These are phyloP conservation scores for Barnettozyma wickerhamii DNA, from an alignment of 805 yeast genomes.

Conservation along the genomic window DNA sequence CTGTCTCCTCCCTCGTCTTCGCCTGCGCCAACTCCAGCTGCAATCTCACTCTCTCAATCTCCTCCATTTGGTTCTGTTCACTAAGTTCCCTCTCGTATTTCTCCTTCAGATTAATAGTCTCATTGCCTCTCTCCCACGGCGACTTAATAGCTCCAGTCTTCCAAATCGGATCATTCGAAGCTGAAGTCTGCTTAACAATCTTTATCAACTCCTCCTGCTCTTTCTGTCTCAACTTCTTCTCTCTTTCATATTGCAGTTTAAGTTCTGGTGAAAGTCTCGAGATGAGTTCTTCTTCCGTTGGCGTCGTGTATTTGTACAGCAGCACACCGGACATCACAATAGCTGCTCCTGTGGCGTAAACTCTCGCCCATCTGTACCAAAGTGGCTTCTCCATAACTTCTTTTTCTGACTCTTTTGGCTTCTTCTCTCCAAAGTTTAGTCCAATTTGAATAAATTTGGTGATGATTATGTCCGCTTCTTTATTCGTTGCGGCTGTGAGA, in stretches of 20 bases:
- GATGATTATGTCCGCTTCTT: too few relatives aligned
- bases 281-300: conserved; percentile 78
- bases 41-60: conserved; percentile 37
- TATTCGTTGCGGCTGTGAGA: too few relatives aligned
- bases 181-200: conserved; percentile 57
- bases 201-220: conserved; percentile 71
- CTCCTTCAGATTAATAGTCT: conserved; percentile 37
- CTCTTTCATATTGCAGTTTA: conserved; percentile 66
- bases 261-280: conserved; percentile 78
- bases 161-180: conserved; percentile 79
- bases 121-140: conserved; percentile 54
- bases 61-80: conserved; percentile 35
- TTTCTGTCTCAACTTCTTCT: conserved; percentile 53
- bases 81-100: conserved; percentile 46
- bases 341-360: conserved; percentile 55
- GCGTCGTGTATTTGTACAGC: conserved; percentile 69
- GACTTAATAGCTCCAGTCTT: conserved; percentile 64
- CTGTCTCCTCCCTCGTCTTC: conserved; percentile 27
- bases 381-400: conserved; percentile 33
- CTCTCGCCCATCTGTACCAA: conserved; percentile 58
- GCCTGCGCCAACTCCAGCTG: conserved; percentile 33
- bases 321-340: conserved; percentile 71
- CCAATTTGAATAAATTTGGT: too few relatives aligned
- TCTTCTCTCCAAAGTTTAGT: too few relatives aligned
- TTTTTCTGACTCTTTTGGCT: background rate